A percentile compares a stretch with the other conserved stretches of the same genome.
Conservation (phyloP, 2,329 filamentous ascomycete genomes). For the Thielaviopsis musarum region DNA sequence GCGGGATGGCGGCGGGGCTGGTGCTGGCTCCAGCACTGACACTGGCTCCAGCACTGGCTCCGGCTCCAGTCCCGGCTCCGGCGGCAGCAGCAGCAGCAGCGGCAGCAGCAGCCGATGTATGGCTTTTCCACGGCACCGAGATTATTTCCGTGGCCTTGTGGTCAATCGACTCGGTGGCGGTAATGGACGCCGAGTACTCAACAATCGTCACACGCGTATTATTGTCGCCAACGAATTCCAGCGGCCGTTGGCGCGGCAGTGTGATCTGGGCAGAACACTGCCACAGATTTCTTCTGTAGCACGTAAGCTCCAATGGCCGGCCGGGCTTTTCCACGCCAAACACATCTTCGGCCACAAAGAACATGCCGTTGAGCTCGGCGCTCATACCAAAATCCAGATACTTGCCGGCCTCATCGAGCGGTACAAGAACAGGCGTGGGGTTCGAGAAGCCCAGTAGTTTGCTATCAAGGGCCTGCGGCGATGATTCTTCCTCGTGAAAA, state of each 20-base stretch:
- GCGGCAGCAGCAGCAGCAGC: constrained; percentile 15
- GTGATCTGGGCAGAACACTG: constrained; percentile 82
- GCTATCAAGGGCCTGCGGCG: constrained; percentile 43
- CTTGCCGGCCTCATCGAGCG: constrained; percentile 50
- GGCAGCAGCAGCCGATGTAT: constrained; percentile 15
- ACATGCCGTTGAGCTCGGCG: constrained; percentile 74
- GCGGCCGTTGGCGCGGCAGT: constrained; percentile 22
- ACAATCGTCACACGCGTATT: constrained; percentile 49
- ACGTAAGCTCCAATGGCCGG: constrained; percentile 67
- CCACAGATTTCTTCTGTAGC: constrained; percentile 87
- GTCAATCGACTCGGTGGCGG: constrained; percentile 81
- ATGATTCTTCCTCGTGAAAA: constrained; percentile 25
- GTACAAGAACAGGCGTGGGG: constrained; percentile 39
- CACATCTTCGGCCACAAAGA: constrained; percentile 70
- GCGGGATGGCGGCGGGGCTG: constrained; percentile 2
- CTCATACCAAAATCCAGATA: constrained; percentile 48
- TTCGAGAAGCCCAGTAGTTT: constrained; percentile 61
- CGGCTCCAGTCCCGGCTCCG: too few relatives aligned
- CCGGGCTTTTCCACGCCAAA: constrained; percentile 43
- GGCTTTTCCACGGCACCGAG: constrained; percentile 83
- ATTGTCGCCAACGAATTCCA: constrained; percentile 6
- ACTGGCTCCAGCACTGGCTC: too few relatives aligned
- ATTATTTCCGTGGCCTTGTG: constrained; percentile 88
- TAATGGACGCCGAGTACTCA: constrained; percentile 65
- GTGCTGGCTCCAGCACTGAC: too few relatives aligned